phyloP scores from a whole-genome alignment of 768 basidiomycete genomes.

The Rhodotorula toruloides region DNA sequence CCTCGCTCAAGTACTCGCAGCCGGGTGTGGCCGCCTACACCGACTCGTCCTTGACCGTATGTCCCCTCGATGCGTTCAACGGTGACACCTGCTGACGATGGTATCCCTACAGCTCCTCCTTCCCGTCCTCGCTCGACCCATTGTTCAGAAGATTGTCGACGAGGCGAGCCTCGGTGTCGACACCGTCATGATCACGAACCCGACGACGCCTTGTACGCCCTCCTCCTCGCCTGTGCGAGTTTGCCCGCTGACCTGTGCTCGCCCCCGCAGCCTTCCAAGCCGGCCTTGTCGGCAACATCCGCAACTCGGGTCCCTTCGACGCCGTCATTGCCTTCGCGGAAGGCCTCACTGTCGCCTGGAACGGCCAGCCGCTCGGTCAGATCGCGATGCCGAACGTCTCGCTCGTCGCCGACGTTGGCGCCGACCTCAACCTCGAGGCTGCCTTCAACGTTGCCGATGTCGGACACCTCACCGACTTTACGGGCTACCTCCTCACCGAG shows the following conservation, averaged over 20 bases:
- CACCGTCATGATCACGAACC: constrained; percentile 59
- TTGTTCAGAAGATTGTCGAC: constrained; percentile 66
- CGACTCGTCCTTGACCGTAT: constrained; percentile 55
- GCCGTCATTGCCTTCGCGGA: constrained; percentile 62
- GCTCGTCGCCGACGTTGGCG: constrained; percentile 57
- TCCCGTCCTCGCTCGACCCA: constrained; percentile 65
- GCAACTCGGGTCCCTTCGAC: constrained; percentile 67
- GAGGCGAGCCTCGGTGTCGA: constrained; percentile 59
- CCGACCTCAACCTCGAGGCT: constrained; percentile 55
- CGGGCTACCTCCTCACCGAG: constrained; percentile 57
- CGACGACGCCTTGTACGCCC: constrained; percentile 37
- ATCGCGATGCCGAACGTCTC: constrained; percentile 57
- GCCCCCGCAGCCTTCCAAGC: constrained; percentile 58
- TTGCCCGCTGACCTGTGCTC: neutral
- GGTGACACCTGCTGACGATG: neutral
- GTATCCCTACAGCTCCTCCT: constrained; percentile 51
- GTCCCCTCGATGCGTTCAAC: neutral
- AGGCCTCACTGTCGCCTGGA: constrained; percentile 62
- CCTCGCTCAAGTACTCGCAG: constrained; percentile 62
- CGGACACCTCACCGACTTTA: constrained; percentile 53
- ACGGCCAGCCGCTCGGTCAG: constrained; percentile 56
- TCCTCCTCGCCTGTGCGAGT: neutral
- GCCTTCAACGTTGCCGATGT: constrained; percentile 60
- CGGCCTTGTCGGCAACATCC: constrained; percentile 59
- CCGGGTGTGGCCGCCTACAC: constrained; percentile 56